These are phyloP conservation scores for Kodamaea fukazawae DNA, from an alignment of 805 yeast species.

Conservation along the genomic window DNA sequence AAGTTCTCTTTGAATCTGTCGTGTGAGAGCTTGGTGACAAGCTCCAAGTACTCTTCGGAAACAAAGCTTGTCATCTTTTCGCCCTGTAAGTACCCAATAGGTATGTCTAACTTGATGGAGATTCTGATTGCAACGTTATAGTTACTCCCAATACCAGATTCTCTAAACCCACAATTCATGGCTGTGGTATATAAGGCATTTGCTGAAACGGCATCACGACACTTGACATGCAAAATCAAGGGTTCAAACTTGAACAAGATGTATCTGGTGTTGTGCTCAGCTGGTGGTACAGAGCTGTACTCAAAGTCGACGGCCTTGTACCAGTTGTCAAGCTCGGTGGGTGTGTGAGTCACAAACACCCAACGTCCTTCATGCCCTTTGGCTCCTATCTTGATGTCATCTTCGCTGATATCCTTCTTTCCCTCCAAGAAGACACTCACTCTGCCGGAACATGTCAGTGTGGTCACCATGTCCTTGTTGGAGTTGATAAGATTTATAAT, in stretches of 20 bases:
- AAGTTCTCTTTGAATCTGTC: constrained; percentile 68
- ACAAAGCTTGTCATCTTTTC: constrained; percentile 46
- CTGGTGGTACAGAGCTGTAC: constrained; percentile 4
- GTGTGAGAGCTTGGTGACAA: constrained; percentile 52
- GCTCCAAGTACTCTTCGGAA: constrained; percentile 45
- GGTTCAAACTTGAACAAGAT: constrained; percentile 83
- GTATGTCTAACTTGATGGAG: constrained; percentile 71
- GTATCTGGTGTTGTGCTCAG: constrained; percentile 40
- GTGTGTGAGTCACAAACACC: constrained; percentile 76
- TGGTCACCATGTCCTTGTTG: constrained; percentile 69
- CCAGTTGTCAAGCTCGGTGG: constrained; percentile 49
- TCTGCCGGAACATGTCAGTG: constrained; percentile 87
- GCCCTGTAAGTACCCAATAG: constrained; percentile 56
- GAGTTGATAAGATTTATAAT: constrained; percentile 65
- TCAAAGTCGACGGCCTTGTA: constrained; percentile 29
- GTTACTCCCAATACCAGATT: constrained; percentile 80
- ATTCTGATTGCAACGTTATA: constrained; percentile 75
- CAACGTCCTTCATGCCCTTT: constrained; percentile 85
- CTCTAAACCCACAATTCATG: constrained; percentile 83
- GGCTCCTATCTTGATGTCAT: constrained; percentile 57
- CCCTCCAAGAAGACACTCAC: constrained; percentile 83
- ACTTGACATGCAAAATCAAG: constrained; percentile 77
- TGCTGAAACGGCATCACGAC: constrained; percentile 61
- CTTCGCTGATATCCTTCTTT: constrained; percentile 33
- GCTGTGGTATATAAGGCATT: constrained; percentile 63